Evolutionary conservation across 441 rosid species (phyloP).

Genomic region (Isatis lusitanica): DNA sequence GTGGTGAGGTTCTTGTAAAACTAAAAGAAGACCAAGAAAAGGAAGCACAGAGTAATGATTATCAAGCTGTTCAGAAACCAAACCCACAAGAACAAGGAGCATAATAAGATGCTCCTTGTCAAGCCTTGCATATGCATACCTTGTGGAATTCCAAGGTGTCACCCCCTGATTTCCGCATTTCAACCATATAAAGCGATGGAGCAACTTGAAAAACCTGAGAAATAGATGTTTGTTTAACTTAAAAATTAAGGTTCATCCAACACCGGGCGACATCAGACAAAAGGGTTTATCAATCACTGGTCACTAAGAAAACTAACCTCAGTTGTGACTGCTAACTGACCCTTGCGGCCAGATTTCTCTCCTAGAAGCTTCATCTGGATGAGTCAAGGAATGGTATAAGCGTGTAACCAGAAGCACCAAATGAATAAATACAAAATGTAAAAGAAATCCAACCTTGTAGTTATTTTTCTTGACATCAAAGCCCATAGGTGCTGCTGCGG

Average conservation of each 20-base stretch:
- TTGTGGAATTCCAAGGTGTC: constrained; percentile 99
- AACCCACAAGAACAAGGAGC: neutral
- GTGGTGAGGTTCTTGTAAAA: constrained; percentile 84
- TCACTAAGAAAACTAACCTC: constrained; percentile 56
- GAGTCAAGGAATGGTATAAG: neutral
- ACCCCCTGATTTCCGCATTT: constrained; percentile 92
- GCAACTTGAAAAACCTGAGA: constrained; percentile 93
- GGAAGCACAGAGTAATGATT: neutral
- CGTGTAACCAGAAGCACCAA: constrained; percentile 6
- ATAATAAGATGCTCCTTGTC: neutral
- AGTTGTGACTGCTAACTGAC: constrained; percentile 91
- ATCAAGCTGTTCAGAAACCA: neutral
- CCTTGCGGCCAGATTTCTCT: constrained; percentile 94
- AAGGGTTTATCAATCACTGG: neutral
- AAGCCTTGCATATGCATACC: constrained; percentile 44
- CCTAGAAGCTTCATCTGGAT: constrained; percentile 86
- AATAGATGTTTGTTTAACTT: neutral
- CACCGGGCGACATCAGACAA: too few species aligned
- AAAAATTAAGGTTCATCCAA: neutral
- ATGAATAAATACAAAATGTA: neutral
- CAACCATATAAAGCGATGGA: constrained; percentile 96
- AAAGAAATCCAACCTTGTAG: constrained; percentile 60
- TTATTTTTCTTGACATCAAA: constrained; percentile 93
- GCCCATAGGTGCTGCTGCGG: constrained; percentile 86
- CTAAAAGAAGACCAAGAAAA: constrained; percentile 41